A percentile compares a stretch with the other conserved stretches of the same genome.
These are phyloP conservation scores for Leptographium wingfieldii DNA, from an alignment of 2,329 filamentous ascomycete species.

Conservation along the genomic window DNA sequence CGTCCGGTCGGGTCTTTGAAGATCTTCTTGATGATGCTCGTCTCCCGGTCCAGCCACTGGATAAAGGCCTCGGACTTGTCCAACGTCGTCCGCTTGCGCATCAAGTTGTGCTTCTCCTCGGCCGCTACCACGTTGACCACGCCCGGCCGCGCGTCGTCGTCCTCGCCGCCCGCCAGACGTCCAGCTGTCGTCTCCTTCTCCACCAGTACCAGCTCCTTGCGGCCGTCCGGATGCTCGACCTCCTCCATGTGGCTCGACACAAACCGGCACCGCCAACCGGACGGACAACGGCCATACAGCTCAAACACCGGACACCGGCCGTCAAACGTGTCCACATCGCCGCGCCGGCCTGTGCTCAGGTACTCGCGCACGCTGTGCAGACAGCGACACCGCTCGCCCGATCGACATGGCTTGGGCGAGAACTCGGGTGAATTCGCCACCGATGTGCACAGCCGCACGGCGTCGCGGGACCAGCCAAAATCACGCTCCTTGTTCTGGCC, in stretches of 20 bases:
- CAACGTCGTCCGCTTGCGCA: conserved; percentile 57
- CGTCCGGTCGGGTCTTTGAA: conserved; percentile 24
- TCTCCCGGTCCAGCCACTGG: conserved; percentile 62
- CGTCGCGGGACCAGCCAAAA: conserved; percentile 71
- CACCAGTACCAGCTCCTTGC: conserved; percentile 66
- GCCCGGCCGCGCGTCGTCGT: conserved; percentile 45
- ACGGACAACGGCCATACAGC: conserved; percentile 59
- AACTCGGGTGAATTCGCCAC: conserved; percentile 64
- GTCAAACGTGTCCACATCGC: conserved; percentile 62
- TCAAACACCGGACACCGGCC: conserved; percentile 76
- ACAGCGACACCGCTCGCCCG: conserved; percentile 68
- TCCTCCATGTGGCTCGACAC: conserved; percentile 78
- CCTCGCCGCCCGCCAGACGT: conserved; percentile 15
- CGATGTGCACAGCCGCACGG: conserved; percentile 64
- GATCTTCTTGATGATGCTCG: conserved; percentile 33
- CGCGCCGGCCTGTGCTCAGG: conserved; percentile 65
- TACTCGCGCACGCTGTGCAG: conserved; percentile 81
- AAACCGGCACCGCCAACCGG: conserved; percentile 93
- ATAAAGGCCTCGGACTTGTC: conserved; percentile 65
- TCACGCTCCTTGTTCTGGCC: conserved; percentile 76
- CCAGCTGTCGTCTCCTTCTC: conserved; percentile 23
- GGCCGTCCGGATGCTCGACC: conserved; percentile 62
- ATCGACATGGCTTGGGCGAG: conserved; percentile 63
- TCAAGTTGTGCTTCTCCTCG: conserved; percentile 60
- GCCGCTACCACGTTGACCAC: conserved; percentile 64